These are phyloP conservation scores for Euptelea pleiosperma DNA, from an alignment of 164 flowering plant genomes.

Conservation along the genomic window DNA sequence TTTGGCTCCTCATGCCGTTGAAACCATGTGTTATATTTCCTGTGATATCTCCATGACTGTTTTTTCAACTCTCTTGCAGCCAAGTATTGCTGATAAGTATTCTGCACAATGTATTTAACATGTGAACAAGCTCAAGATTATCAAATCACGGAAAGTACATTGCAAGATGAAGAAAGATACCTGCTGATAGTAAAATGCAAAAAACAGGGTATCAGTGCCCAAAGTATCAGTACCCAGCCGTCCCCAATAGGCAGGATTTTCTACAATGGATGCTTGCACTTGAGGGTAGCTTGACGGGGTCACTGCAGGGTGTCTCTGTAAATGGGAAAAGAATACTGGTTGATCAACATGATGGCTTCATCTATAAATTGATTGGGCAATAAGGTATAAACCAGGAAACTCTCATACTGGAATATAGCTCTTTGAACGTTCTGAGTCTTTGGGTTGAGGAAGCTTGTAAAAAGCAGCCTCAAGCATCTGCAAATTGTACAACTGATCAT, in stretches of 20 bases:
- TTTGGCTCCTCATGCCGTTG: conserved; percentile 97
- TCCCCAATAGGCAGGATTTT: conserved; percentile 94
- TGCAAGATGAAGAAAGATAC: conserved; percentile 26
- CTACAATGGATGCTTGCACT: conserved; percentile 81
- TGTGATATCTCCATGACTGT: conserved; percentile 98
- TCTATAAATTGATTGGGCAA: neutral
- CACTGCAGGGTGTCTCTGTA: conserved; percentile 74
- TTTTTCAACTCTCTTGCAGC: conserved; percentile 95
- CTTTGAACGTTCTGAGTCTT: conserved; percentile 90
- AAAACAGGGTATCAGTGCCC: conserved; percentile 82
- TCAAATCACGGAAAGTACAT: neutral
- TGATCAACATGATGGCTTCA: neutral
- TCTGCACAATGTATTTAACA: conserved; percentile 40
- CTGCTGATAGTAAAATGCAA: conserved; percentile 95
- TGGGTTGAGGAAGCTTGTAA: conserved; percentile 85
- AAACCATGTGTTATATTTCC: conserved; percentile 95
- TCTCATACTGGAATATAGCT: conserved; percentile 74
- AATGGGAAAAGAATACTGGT: neutral
- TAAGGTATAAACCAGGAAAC: neutral
- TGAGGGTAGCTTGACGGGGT: conserved; percentile 93
- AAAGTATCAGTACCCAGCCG: conserved; percentile 52
- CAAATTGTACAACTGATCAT: conserved; percentile 67
- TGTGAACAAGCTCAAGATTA: conserved; percentile 1
- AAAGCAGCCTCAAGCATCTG: conserved; percentile 94
- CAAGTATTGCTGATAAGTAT: conserved; percentile 92